Percentiles rank a stretch among this genome's conserved stretches.
phyloP scores from a whole-genome alignment of 805 yeast species.

The Sugiyamaella chiloensis region DNA sequence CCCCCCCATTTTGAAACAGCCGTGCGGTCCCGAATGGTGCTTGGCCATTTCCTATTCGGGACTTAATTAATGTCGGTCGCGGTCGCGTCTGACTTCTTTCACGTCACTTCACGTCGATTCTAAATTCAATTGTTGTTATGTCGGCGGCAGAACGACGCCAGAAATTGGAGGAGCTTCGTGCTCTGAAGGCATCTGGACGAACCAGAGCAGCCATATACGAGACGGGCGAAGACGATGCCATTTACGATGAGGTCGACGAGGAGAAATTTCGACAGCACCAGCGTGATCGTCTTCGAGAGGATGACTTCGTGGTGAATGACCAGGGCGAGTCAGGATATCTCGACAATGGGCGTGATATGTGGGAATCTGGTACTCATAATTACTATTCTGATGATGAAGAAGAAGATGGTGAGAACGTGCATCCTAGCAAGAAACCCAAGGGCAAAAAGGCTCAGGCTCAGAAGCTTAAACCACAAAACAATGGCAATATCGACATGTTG shows the following conservation, averaged over 20 bases:
- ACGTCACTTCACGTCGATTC: not conserved
- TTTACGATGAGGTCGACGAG: slow-evolving; percentile 89
- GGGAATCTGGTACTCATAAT: slow-evolving; percentile 58
- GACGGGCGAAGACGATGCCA: slow-evolving; percentile 50
- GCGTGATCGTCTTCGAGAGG: slow-evolving; percentile 75
- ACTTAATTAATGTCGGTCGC: not conserved
- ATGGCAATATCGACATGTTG: slow-evolving; percentile 37
- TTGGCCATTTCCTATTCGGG: not conserved
- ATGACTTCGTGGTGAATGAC: slow-evolving; percentile 93
- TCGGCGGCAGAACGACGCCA: not conserved
- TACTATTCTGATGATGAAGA: slow-evolving; percentile 29
- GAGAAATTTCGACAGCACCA: slow-evolving; percentile 70
- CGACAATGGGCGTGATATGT: slow-evolving; percentile 89
- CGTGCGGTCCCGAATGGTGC: no score
- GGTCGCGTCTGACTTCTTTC: not conserved
- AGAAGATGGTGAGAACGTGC: slow-evolving; percentile 25
- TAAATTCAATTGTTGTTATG: slow-evolving; percentile 1
- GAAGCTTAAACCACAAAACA: slow-evolving; percentile 27
- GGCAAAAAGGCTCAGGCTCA: slow-evolving; percentile 10
- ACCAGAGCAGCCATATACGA: slow-evolving; percentile 40
- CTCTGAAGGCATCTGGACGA: slow-evolving; percentile 13
- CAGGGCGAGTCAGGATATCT: slow-evolving; percentile 92
- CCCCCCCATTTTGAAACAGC: no score
- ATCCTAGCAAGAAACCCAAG: slow-evolving; percentile 30
- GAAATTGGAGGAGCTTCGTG: slow-evolving; percentile 4